Conservation (phyloP, 768 basidiomycete species). For the Tylopilus subfusipes region DNA sequence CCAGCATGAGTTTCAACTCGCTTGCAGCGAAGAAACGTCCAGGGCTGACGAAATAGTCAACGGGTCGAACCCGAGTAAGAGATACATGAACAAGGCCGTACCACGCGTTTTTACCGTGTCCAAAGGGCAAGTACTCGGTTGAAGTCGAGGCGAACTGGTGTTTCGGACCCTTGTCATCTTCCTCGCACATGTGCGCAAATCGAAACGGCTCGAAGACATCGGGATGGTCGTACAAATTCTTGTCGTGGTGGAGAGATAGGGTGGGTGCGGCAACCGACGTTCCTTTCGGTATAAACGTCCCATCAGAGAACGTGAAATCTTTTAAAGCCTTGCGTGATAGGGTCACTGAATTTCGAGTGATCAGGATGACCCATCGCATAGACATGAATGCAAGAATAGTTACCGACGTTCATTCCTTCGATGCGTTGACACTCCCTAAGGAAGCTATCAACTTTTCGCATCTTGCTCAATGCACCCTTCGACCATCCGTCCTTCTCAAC, state of each 20-base stretch:
- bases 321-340: slow-evolving; percentile 32
- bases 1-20: slow-evolving; percentile 16
- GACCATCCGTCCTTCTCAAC: slow-evolving; percentile 3
- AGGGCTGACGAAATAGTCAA: too few relatives aligned
- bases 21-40: slow-evolving; percentile 15
- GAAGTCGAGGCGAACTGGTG: slow-evolving; percentile 34
- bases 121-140: slow-evolving; percentile 36
- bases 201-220: slow-evolving; percentile 8
- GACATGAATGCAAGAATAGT: slow-evolving; percentile 8
- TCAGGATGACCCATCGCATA: slow-evolving; percentile 12
- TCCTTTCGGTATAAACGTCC: slow-evolving; percentile 36
- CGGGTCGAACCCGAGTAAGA: too few relatives aligned
- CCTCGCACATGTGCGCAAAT: slow-evolving; percentile 24
- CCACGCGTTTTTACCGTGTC: slow-evolving; percentile 23
- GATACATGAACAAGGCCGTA: too few relatives aligned
- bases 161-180: slow-evolving; percentile 28
- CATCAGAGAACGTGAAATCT: slow-evolving; percentile 37
- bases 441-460: slow-evolving; percentile 41
- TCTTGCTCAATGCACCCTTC: slow-evolving; percentile 18
- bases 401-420: slow-evolving; percentile 18
- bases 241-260: slow-evolving; percentile 20
- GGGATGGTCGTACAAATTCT: slow-evolving; percentile 26
- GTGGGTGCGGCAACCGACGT: slow-evolving; percentile 21
- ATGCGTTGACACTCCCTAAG: slow-evolving; percentile 12
- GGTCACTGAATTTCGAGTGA: slow-evolving; percentile 14